Evolutionary conservation across 1,284 basidiomycete genomes (phyloP).

Genomic region (Mrakiaceae sp.): DNA sequence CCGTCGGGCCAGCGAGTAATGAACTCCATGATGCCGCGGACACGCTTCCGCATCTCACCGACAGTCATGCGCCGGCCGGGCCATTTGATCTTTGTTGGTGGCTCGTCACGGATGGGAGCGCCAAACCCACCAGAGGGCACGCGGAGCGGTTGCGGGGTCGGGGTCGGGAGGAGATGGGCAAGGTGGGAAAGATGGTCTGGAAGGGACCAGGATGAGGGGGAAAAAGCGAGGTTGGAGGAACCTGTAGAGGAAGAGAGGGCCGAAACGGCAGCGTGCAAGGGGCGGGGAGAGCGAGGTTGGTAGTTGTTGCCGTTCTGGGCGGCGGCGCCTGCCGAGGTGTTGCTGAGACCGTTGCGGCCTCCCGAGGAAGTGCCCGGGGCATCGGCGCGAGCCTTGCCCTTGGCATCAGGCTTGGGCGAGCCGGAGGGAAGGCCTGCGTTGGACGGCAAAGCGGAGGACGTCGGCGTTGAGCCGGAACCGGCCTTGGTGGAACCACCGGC

Average conservation of each 20-base stretch:
- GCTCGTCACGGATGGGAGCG: slow-evolving; percentile 1
- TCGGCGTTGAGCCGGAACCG: too few relatives aligned
- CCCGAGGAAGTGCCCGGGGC: too few relatives aligned
- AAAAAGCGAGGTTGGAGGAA: background rate
- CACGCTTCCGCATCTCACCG: slow-evolving; percentile 18
- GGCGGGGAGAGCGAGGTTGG: background rate
- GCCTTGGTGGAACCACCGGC: too few relatives aligned
- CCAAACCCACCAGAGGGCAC: background rate
- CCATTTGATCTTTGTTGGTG: slow-evolving; percentile 8
- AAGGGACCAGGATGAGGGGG: slow-evolving; percentile 57
- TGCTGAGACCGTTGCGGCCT: too few relatives aligned
- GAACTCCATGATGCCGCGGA: slow-evolving; percentile 12
- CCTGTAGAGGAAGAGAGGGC: background rate
- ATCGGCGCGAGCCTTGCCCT: too few relatives aligned
- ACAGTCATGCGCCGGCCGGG: slow-evolving; percentile 16
- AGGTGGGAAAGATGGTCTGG: slow-evolving; percentile 90
- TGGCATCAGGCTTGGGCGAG: too few relatives aligned
- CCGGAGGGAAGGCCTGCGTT: too few relatives aligned
- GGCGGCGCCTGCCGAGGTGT: too few relatives aligned
- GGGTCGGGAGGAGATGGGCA: slow-evolving; percentile 62
- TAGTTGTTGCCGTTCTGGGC: too few relatives aligned
- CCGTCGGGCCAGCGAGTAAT: slow-evolving; percentile 11
- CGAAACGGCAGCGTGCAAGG: background rate
- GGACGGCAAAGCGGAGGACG: too few relatives aligned
- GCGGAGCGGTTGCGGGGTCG: background rate